Conservation (phyloP, 331 rosid species). For the Acacia concinna region DNA sequence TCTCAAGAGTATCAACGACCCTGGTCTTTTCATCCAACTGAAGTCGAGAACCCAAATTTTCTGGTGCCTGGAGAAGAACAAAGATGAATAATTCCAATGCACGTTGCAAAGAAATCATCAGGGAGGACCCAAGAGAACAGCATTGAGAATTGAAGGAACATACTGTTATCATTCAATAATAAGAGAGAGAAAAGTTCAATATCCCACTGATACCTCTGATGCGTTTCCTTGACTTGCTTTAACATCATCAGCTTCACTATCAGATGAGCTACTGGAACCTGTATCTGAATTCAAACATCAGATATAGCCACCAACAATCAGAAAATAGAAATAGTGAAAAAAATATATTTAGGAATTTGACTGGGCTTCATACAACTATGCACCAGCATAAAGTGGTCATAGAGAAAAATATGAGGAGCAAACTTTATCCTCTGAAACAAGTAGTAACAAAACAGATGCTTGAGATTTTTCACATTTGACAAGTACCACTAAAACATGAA, state of each 20-base stretch:
- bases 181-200: neutral
- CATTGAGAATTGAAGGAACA: conserved; percentile 25
- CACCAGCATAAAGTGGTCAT: conserved; percentile 4
- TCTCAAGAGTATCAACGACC: conserved; percentile 49
- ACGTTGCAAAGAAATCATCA: conserved; percentile 11
- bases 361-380: conserved; percentile 21
- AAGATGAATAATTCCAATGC: conserved; percentile 7
- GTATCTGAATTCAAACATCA: conserved; percentile 44
- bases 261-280: conserved; percentile 63
- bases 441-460: neutral
- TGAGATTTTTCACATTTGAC: neutral
- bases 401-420: neutral
- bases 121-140: conserved; percentile 7
- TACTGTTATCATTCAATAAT: conserved; percentile 3
- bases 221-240: conserved; percentile 50
- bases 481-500: neutral
- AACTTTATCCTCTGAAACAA: neutral
- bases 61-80: conserved; percentile 55
- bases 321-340: neutral
- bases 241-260: conserved; percentile 54
- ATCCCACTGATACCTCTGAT: conserved; percentile 37
- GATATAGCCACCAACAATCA: conserved; percentile 25
- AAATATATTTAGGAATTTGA: conserved; percentile 12
- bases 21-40: conserved; percentile 48
- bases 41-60: conserved; percentile 46